phyloP scores from a whole-genome alignment of 495 filamentous ascomycete genomes.

The Aspergillus carlsbadensis region DNA sequence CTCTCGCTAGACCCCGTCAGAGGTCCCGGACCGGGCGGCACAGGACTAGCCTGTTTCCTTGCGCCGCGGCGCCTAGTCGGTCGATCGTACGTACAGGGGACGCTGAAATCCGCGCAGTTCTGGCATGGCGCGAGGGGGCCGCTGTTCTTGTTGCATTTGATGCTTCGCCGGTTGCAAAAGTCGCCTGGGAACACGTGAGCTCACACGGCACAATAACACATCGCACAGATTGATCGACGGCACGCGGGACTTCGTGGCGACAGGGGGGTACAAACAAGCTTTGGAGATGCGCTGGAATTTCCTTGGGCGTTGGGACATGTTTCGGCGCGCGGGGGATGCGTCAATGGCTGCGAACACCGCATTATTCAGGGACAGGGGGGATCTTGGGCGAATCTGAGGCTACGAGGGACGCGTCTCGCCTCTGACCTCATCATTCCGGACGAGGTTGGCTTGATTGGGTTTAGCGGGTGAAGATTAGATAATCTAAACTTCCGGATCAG shows the following conservation, averaged over 20 bases:
- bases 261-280: not conserved
- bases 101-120: slow-evolving; percentile 2
- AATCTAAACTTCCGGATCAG: no score
- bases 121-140: slow-evolving; percentile 1
- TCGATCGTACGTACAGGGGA: not conserved
- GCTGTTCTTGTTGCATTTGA: slow-evolving; percentile 7
- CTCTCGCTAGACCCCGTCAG: not conserved
- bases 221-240: no score
- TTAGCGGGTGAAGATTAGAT: no score
- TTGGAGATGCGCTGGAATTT: slow-evolving; percentile 7
- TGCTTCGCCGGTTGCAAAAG: slow-evolving; percentile 3
- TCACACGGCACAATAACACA: not conserved
- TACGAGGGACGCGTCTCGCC: no score
- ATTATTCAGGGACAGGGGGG: not conserved
- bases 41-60: not conserved
- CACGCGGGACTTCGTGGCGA: no score
- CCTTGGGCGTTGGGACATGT: not conserved
- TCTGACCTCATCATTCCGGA: no score
- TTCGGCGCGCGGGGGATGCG: not conserved
- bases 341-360: not conserved
- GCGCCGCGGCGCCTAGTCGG: not conserved
- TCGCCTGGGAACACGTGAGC: not conserved
- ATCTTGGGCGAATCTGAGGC: no score
- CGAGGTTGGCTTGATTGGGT: not conserved
- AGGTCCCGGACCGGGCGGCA: not conserved